Evolutionary conservation across 345 rosid species (phyloP), one percentile per base, ranked within the genome.

Genomic region (Ceriops zippeliana): DNA sequence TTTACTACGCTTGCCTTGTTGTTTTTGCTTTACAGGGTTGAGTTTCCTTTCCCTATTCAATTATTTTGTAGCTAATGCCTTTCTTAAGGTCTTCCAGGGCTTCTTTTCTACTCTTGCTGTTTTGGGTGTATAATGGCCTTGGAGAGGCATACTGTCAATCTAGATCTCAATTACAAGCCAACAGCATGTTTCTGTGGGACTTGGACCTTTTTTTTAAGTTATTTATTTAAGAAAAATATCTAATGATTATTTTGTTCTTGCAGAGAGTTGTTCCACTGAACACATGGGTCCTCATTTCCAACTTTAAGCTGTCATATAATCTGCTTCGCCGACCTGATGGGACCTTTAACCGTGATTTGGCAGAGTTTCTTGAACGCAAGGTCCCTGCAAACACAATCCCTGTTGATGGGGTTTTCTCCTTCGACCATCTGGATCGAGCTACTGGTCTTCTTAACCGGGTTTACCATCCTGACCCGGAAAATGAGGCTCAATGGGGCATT

Each of bases 231-330:
- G 51, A 66, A 19, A 54, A 9, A 24, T 22, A 7, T 67, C 56
- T 51, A 32, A 64, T 21, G 17, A 15, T n/a, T 51, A 34, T 63
- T 58, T 58, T 66, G 28, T 60, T 51, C 2, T 67, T 81, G 84
- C 74, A 95, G 99, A 91, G 87, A 73, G 92, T 95, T 69, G 99
- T 95, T 75, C 99, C 99, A 54, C 80, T 95, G 5, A 91, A 91
- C 82, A 95, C 98, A 61, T 95, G 96, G 96, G 96, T 91, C 72
- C 97, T 95, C 73, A 95, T 95, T 71, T 95, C 98, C 73, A 90
- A 95, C 70, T 95, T 95, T 88, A 95, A 87, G 92, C 85, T 91
- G 15, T 90, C 98, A 52, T 91, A 95, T 83, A 90, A 88, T 64
- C 76, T 91, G 59, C 99, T 87, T 46, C 93, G 99, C 61, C 96